A percentile compares a stretch with the other conserved stretches of the same genome.
Evolutionary conservation across 176 grass and related monocot species (phyloP).

Genomic region (Elymus sibiricus): DNA sequence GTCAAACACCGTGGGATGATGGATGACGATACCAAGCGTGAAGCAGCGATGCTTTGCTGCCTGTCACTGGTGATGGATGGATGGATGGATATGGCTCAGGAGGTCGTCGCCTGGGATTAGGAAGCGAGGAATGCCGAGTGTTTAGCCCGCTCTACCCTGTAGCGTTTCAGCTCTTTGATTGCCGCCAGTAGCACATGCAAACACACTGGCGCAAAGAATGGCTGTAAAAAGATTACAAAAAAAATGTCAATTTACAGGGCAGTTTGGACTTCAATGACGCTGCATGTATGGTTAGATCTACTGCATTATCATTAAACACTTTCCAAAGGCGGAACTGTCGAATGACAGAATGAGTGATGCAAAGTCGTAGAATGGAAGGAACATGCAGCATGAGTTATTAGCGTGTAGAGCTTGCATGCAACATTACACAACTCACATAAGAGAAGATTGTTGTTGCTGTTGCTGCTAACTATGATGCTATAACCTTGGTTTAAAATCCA

Average conservation of each 20-base stretch:
- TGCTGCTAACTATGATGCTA: neutral
- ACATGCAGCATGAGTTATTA: neutral
- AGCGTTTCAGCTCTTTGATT: conserved; percentile 84
- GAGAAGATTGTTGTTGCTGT: too few relatives aligned
- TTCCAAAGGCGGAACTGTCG: neutral
- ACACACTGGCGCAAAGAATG: conserved; percentile 86
- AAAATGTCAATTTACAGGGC: neutral
- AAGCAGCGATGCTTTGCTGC: neutral
- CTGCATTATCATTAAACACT: neutral
- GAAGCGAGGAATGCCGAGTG: conserved; percentile 46
- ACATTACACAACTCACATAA: too few relatives aligned
- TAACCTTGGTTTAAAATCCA: neutral
- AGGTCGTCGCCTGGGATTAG: conserved; percentile 8
- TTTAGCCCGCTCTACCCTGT: conserved; percentile 72
- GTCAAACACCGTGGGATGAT: neutral
- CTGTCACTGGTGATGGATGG: neutral
- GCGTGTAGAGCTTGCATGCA: neutral
- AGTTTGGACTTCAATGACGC: neutral
- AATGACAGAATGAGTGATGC: neutral
- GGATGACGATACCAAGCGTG: neutral
- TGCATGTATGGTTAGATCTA: neutral
- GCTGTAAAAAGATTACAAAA: conserved; percentile 34
- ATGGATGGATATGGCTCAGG: neutral
- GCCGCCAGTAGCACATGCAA: conserved; percentile 90
- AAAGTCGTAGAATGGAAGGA: neutral